Evolutionary conservation across 495 filamentous ascomycete genomes (phyloP).

Genomic region (Trichoderma erinaceum): DNA sequence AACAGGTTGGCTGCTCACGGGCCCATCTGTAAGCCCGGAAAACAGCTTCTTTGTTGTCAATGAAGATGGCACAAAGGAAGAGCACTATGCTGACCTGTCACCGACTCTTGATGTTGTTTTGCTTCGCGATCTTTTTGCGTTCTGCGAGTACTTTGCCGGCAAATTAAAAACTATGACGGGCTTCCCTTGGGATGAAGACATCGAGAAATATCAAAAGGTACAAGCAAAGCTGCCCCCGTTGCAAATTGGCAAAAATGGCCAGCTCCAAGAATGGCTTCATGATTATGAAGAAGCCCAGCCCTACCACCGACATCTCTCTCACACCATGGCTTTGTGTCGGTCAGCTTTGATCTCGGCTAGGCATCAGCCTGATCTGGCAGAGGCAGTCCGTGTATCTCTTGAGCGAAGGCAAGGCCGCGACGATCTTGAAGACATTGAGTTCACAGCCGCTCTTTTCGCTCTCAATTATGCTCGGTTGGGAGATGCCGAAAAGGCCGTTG

Average conservation of each 20-base stretch:
- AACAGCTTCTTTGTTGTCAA: conserved; percentile 31
- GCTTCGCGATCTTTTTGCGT: conserved; percentile 34
- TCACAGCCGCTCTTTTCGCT: conserved; percentile 20
- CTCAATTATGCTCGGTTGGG: conserved; percentile 20
- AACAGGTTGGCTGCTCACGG: conserved; percentile 27
- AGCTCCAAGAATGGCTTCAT: conserved; percentile 40
- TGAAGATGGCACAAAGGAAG: conserved; percentile 2
- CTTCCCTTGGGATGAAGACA: background rate
- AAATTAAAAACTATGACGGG: conserved; percentile 12
- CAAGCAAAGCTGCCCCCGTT: conserved; percentile 33
- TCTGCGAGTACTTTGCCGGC: conserved; percentile 19
- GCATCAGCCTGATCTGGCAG: conserved; percentile 23
- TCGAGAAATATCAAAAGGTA: background rate
- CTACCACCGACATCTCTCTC: conserved; percentile 42
- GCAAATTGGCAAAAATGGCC: conserved; percentile 34
- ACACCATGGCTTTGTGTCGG: conserved; percentile 37
- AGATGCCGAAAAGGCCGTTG: conserved; percentile 14
- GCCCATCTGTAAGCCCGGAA: conserved; percentile 40
- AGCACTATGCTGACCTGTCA: conserved; percentile 25
- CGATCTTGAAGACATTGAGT: conserved; percentile 24
- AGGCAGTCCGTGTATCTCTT: conserved; percentile 35
- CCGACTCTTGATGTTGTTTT: conserved; percentile 42
- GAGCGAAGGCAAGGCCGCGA: conserved; percentile 32
- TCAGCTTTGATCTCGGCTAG: conserved; percentile 23
- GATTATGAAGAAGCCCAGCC: conserved; percentile 40